These are phyloP conservation scores for Oxalis stricta DNA, from an alignment of 441 rosid genomes.

Conservation along the genomic window DNA sequence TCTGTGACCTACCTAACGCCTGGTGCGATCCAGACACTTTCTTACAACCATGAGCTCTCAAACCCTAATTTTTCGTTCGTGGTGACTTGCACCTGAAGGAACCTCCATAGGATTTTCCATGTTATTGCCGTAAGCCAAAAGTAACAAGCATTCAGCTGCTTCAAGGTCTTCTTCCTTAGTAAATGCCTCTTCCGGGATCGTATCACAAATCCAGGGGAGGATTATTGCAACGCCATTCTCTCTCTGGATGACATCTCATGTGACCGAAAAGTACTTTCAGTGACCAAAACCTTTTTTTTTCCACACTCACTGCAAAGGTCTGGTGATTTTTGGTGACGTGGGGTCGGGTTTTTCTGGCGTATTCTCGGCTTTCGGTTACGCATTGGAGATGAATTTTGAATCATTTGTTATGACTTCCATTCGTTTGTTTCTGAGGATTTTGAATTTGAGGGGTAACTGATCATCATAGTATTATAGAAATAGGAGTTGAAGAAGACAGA, in stretches of 20 bases:
- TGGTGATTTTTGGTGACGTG: conserved; percentile 56
- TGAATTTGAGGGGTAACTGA: too few relatives aligned
- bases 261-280: conserved; percentile 85
- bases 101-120: neutral
- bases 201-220: conserved; percentile 41
- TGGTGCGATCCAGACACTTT: conserved; percentile 73
- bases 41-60: conserved; percentile 74
- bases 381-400: too few relatives aligned
- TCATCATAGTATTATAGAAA: too few relatives aligned
- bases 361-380: conserved; percentile 28
- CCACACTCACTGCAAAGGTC: conserved; percentile 84
- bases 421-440: too few relatives aligned
- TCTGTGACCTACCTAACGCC: conserved; percentile 74
- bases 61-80: conserved; percentile 19
- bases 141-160: conserved; percentile 45
- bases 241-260: conserved; percentile 92
- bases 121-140: conserved; percentile 25
- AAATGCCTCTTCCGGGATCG: neutral
- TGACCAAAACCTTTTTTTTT: conserved; percentile 62
- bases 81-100: conserved; percentile 3
- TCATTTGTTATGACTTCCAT: too few relatives aligned
- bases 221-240: conserved; percentile 84
- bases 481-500: too few relatives aligned
- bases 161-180: conserved; percentile 53
- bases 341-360: conserved; percentile 62